phyloP scores from a whole-genome alignment of 192 early-diverging fungal species.

The Backusella parvicylindrica region DNA sequence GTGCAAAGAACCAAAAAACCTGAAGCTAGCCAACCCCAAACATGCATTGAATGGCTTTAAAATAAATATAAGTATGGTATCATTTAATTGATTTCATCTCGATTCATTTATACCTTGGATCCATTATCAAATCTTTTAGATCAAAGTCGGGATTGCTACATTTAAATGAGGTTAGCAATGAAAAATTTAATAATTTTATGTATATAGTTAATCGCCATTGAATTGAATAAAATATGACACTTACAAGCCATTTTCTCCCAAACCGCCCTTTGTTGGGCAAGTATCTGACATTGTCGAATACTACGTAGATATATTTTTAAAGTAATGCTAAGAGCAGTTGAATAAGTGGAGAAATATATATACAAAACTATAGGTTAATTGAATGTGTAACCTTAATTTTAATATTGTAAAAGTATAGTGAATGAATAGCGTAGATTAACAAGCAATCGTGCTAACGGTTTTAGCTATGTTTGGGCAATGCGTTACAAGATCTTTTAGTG shows the following conservation, averaged over 20 bases:
- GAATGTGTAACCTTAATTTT: not conserved
- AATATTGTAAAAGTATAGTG: not conserved
- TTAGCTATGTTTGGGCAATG: no score
- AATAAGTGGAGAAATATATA: not conserved
- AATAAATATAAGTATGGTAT: not conserved
- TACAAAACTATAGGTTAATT: not conserved
- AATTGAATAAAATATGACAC: not conserved
- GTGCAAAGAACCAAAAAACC: slow-evolving; percentile 25
- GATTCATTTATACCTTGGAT: slow-evolving; percentile 13
- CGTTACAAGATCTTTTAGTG: no score
- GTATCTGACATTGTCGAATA: slow-evolving; percentile 4
- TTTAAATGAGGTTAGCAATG: not conserved
- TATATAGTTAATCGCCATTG: not conserved
- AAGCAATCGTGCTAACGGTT: no score
- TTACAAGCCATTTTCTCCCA: slow-evolving; percentile 29
- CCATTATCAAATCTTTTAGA: slow-evolving; percentile 17
- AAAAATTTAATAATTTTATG: not conserved
- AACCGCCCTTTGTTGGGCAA: slow-evolving; percentile 20
- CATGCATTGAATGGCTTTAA: slow-evolving; percentile 25
- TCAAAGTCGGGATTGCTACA: slow-evolving; percentile 27
- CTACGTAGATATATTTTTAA: not conserved
- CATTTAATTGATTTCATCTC: not conserved
- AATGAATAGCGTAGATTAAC: no score
- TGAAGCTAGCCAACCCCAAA: slow-evolving; percentile 34
- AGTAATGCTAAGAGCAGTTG: not conserved